Evolutionary conservation across 2,329 filamentous ascomycete species (phyloP).

Genomic region (Scedosporium apiospermum): DNA sequence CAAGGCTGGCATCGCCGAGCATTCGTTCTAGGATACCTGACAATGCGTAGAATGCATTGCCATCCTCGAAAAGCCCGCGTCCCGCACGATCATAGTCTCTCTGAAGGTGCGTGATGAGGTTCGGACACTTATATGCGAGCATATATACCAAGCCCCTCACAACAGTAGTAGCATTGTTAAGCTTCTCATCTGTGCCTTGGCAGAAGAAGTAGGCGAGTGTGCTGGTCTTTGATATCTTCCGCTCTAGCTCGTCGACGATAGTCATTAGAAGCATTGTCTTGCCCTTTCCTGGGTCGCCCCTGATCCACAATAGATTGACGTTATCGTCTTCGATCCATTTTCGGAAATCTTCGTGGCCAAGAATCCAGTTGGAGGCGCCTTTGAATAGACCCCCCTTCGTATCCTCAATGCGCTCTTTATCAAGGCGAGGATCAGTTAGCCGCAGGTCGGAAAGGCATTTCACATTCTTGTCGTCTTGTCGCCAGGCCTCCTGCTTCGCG

Average conservation of each 20-base stretch:
- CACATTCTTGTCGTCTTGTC: neutral
- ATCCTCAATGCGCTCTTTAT: slow-evolving; percentile 21
- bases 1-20: slow-evolving; percentile 22
- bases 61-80: slow-evolving; percentile 25
- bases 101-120: slow-evolving; percentile 22
- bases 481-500: neutral
- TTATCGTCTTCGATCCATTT: slow-evolving; percentile 14
- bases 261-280: slow-evolving; percentile 33
- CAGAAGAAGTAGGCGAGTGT: slow-evolving; percentile 30
- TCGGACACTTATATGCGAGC: slow-evolving; percentile 22
- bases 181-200: slow-evolving; percentile 23
- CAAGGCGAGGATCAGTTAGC: slow-evolving; percentile 20
- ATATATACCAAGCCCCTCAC: slow-evolving; percentile 32
- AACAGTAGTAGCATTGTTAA: slow-evolving; percentile 29
- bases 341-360: slow-evolving; percentile 15
- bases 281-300: slow-evolving; percentile 28
- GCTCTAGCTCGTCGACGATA: slow-evolving; percentile 19
- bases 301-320: slow-evolving; percentile 25
- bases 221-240: neutral
- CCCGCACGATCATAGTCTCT: slow-evolving; percentile 23
- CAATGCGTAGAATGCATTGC: slow-evolving; percentile 26
- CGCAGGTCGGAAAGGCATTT: slow-evolving; percentile 5
- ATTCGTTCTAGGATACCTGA: slow-evolving; percentile 27
- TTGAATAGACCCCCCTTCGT: slow-evolving; percentile 16
- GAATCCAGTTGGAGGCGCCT: slow-evolving; percentile 23